Evolutionary conservation across 768 basidiomycete genomes (phyloP).

Genomic region (Xerocomus brunneocitrinus): DNA sequence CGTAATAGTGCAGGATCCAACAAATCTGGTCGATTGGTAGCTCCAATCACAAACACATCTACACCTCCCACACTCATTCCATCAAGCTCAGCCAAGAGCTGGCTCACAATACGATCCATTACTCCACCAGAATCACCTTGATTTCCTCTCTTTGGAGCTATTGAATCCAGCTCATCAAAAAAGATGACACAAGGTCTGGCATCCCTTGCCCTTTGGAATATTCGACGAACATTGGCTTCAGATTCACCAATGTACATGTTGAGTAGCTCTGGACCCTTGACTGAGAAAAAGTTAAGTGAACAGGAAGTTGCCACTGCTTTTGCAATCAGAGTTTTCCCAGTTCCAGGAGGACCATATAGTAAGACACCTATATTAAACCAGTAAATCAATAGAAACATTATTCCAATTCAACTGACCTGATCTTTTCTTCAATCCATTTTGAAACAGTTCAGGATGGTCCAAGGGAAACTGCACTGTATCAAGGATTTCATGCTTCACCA

Average conservation of each 20-base stretch:
- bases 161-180: constrained; percentile 93
- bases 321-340: constrained; percentile 91
- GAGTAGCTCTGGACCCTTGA: constrained; percentile 92
- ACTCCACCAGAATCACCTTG: constrained; percentile 97
- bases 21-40: constrained; percentile 91
- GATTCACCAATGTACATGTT: constrained; percentile 99
- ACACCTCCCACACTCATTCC: constrained; percentile 70
- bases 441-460: constrained; percentile 86
- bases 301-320: constrained; percentile 96
- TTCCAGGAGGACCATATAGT: constrained; percentile 92
- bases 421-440: constrained; percentile 89
- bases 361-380: constrained; percentile 58
- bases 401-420: constrained; percentile 53
- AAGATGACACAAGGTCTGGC: constrained; percentile 94
- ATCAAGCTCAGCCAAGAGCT: constrained; percentile 89
- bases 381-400: constrained; percentile 1
- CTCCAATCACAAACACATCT: constrained; percentile 92
- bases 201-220: constrained; percentile 88
- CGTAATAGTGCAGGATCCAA: constrained; percentile 85
- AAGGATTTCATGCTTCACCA: constrained; percentile 87
- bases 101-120: constrained; percentile 97
- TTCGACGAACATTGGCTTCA: constrained; percentile 91
- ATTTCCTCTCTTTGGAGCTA: constrained; percentile 91
- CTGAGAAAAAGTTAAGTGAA: constrained; percentile 93
- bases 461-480: constrained; percentile 94